Evolutionary conservation across 306 rosid species (phyloP), one percentile per base, ranked within the genome.

Genomic region (Trifolium dubium): DNA sequence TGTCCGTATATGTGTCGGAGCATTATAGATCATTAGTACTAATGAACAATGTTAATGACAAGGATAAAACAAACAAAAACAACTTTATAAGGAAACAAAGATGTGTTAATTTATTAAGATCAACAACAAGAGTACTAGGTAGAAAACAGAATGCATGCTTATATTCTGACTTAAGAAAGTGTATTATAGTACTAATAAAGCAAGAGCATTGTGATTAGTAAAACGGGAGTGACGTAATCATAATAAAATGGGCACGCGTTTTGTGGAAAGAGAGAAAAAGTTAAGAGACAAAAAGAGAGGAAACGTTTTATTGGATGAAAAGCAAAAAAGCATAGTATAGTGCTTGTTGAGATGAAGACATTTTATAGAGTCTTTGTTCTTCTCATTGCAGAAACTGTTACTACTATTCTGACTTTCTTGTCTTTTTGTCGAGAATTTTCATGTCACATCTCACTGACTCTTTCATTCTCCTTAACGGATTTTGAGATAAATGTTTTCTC

Each of bases 221-320:
- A 76, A 90, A 86, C 82, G 96, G 80, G 90, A 86, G 37, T 90
- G 96, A 90, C 94, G 98, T 86, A 17, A 85, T 86, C 89, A 79
- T 56, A 47, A 14, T 13, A 66, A 72, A 34, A 58, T 31, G 85
- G 84, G 92, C 96, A 87, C 87, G 96, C 95, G 91, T 85, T 86
- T 80, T 80, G 81, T 78, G 61, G 82, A 84, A 88, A 85, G 89
- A 62, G 88, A 59, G 85, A 83, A 83, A 69, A 92, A 85, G 65
- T 65, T 18, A 67, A 75, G 80, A 63, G 80, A 59, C 85, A 77
- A 78, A 89, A 83, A 79, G 91, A 82, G 37, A 49, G 74, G 71
- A 79, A 80, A 67, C 73, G 71, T 82, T 89, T 50, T 66, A 84
- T 85, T 73, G 88, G 86, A 84, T 76, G 67, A 68, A 86, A 77